Conservation (phyloP, 2,329 filamentous ascomycete species). For the Cercospora nicotianae region DNA sequence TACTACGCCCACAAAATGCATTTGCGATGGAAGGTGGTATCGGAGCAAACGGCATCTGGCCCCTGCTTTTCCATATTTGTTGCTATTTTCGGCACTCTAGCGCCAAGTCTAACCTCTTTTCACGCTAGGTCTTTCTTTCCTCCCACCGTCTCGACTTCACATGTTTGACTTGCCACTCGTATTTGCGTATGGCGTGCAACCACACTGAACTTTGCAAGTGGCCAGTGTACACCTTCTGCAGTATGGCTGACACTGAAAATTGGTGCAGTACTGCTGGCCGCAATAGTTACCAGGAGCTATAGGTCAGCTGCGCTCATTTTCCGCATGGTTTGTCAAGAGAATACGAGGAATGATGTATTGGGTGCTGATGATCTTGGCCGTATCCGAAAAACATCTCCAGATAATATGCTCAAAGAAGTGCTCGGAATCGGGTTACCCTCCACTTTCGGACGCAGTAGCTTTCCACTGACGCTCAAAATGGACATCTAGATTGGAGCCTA, state of each 20-base stretch:
- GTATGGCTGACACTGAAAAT: background rate
- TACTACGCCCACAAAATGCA: background rate
- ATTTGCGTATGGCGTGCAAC: background rate
- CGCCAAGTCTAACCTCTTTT: background rate
- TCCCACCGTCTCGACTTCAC: background rate
- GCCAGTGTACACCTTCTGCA: background rate
- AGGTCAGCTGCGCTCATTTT: background rate
- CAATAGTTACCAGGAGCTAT: background rate
- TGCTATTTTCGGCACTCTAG: background rate
- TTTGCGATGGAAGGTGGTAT: background rate
- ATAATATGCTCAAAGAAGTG: background rate
- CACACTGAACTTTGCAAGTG: background rate
- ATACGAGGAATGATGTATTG: background rate
- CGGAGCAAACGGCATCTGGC: background rate
- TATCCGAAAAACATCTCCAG: background rate
- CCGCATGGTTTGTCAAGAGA: background rate
- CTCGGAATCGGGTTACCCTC: background rate
- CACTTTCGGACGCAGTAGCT: background rate
- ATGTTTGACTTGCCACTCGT: background rate
- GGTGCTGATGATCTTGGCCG: background rate
- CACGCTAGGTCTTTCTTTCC: background rate
- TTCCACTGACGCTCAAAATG: background rate
- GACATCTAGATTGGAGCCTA: background rate
- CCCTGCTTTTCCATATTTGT: background rate
- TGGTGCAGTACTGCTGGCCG: background rate